These are phyloP conservation scores for Stemphylium beticola DNA, from an alignment of 2,329 filamentous ascomycete species.

Conservation along the genomic window DNA sequence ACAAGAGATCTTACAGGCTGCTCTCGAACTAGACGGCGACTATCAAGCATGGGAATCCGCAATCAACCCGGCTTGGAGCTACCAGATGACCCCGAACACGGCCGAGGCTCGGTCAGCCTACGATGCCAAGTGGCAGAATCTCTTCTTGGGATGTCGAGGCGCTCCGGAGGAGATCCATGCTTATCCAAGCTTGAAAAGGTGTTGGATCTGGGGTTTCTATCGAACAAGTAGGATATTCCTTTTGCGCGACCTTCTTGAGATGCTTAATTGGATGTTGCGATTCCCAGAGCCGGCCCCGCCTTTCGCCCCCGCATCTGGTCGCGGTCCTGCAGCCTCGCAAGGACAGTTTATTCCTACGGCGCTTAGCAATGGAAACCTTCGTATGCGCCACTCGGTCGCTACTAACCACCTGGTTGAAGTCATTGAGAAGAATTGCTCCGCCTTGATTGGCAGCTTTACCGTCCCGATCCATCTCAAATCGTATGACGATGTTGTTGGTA, in stretches of 20 bases:
- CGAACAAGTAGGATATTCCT: constrained; percentile 38
- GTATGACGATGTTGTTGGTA: constrained; percentile 29
- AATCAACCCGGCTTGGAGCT: constrained; percentile 27
- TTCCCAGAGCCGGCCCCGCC: constrained; percentile 20
- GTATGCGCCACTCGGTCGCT: constrained; percentile 23
- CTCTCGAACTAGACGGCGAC: constrained; percentile 33
- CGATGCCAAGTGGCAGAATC: constrained; percentile 30
- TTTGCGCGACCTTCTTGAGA: constrained; percentile 36
- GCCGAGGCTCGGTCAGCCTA: constrained; percentile 26
- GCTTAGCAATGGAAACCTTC: constrained; percentile 24
- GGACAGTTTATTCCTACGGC: constrained; percentile 1
- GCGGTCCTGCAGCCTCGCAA: background rate
- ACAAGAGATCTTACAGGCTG: constrained; percentile 27
- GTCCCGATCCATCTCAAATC: constrained; percentile 34
- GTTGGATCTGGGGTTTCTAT: constrained; percentile 40
- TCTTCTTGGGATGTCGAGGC: constrained; percentile 30
- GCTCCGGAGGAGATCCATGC: constrained; percentile 37
- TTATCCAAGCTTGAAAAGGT: constrained; percentile 29
- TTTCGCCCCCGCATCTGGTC: background rate
- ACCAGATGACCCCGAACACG: constrained; percentile 29
- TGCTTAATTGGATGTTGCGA: constrained; percentile 41
- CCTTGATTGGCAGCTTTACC: constrained; percentile 33
- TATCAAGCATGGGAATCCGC: constrained; percentile 36
- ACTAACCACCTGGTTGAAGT: constrained; percentile 29
- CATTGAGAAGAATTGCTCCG: constrained; percentile 34